Evolutionary conservation across 768 basidiomycete genomes (phyloP).

Genomic region (Kwoniella dejecticola): DNA sequence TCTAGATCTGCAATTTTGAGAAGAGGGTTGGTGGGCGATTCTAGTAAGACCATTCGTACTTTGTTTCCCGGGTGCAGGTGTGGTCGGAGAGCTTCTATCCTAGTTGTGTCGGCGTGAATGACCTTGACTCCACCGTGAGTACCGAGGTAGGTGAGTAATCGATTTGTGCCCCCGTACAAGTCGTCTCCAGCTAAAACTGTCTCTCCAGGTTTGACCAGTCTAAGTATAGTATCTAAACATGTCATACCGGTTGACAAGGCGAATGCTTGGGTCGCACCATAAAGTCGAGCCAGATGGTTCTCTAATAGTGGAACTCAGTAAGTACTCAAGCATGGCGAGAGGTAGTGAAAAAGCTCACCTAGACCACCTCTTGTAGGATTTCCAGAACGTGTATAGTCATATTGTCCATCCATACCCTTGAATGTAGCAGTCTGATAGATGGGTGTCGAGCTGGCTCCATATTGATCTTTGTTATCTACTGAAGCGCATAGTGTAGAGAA

Average conservation of each 20-base stretch:
- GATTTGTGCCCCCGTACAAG: slow-evolving; percentile 95
- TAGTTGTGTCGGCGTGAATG: slow-evolving; percentile 90
- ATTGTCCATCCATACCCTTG: slow-evolving; percentile 81
- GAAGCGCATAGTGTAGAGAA: slow-evolving; percentile 54
- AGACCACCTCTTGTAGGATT: slow-evolving; percentile 96
- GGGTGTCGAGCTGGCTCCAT: slow-evolving; percentile 88
- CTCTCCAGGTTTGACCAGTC: slow-evolving; percentile 91
- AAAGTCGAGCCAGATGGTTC: slow-evolving; percentile 96
- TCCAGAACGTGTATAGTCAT: slow-evolving; percentile 92
- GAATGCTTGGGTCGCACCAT: slow-evolving; percentile 84
- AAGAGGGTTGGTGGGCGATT: slow-evolving; percentile 95
- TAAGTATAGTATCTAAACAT: slow-evolving; percentile 89
- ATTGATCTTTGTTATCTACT: slow-evolving; percentile 80
- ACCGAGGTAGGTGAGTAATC: slow-evolving; percentile 83
- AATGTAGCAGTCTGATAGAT: slow-evolving; percentile 99
- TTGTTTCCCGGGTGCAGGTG: slow-evolving; percentile 42
- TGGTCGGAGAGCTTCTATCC: slow-evolving; percentile 38
- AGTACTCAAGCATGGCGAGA: not conserved
- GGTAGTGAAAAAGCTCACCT: slow-evolving; percentile 61
- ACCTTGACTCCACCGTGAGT: slow-evolving; percentile 85
- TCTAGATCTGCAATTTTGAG: slow-evolving; percentile 92
- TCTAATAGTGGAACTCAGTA: slow-evolving; percentile 61
- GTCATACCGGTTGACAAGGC: slow-evolving; percentile 98
- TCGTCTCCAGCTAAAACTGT: slow-evolving; percentile 96
- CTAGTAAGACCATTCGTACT: slow-evolving; percentile 85